phyloP scores from a whole-genome alignment of 768 basidiomycete genomes.

The Boletus insuetus region DNA sequence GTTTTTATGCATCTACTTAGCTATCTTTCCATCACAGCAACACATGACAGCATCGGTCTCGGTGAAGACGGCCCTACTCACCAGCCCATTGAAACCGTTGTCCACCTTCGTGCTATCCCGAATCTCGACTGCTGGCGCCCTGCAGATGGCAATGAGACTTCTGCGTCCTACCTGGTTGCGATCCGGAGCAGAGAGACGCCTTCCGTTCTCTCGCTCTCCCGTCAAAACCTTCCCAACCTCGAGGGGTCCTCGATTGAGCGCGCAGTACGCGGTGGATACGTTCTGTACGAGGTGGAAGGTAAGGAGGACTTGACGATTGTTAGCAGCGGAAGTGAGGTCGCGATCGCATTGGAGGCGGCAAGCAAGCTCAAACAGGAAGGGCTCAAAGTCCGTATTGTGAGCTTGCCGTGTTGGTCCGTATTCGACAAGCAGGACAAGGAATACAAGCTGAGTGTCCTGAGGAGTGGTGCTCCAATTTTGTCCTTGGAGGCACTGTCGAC shows the following conservation, averaged over 20 bases:
- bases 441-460: conserved; percentile 81
- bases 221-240: conserved; percentile 92
- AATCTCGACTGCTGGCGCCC: conserved; percentile 93
- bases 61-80: conserved; percentile 97
- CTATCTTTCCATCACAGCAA: conserved; percentile 46
- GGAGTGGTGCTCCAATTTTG: conserved; percentile 86
- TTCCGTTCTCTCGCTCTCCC: conserved; percentile 78
- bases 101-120: conserved; percentile 83
- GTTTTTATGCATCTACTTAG: background rate
- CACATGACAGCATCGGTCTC: conserved; percentile 91
- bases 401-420: conserved; percentile 86
- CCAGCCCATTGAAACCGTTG: conserved; percentile 89
- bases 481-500: conserved; percentile 85
- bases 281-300: conserved; percentile 69
- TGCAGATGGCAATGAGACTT: conserved; percentile 97
- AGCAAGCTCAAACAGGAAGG: conserved; percentile 74
- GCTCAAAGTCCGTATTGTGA: conserved; percentile 78
- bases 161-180: conserved; percentile 83
- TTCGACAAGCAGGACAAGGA: conserved; percentile 79
- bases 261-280: conserved; percentile 84
- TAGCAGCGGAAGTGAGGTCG: conserved; percentile 85
- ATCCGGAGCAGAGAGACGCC: conserved; percentile 74
- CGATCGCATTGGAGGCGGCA: conserved; percentile 85
- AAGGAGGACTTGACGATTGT: conserved; percentile 88
- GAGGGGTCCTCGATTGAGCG: conserved; percentile 84